Evolutionary conservation across 2,329 filamentous ascomycete species (phyloP).

Genomic region (Colletotrichum somersetense): DNA sequence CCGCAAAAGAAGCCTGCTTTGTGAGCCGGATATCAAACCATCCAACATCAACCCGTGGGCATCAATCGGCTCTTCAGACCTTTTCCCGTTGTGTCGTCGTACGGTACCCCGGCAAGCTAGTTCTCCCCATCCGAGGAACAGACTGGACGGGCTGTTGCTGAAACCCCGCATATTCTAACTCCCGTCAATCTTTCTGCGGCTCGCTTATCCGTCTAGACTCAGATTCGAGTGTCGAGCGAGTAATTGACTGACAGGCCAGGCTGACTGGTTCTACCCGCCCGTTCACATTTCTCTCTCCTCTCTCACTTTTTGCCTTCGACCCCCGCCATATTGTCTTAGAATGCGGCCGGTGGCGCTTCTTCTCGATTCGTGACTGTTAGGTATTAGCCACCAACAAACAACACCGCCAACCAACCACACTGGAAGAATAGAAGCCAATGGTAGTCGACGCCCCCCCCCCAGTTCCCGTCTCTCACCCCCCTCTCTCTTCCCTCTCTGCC

Average conservation of each 20-base stretch:
- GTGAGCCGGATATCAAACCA: not conserved
- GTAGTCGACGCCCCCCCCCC: constrained; percentile 1
- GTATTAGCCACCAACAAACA: constrained; percentile 15
- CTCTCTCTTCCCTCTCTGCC: constrained; percentile 9
- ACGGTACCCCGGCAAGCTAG: not conserved
- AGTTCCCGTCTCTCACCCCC: constrained; percentile 24
- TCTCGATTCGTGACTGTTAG: constrained; percentile 34
- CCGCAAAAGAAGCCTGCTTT: not conserved
- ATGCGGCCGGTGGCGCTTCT: constrained; percentile 29
- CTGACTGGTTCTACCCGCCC: not conserved
- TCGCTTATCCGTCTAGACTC: not conserved
- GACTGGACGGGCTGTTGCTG: constrained; percentile 14
- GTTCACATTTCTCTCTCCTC: not conserved
- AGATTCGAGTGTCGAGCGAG: not conserved
- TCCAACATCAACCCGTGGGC: not conserved
- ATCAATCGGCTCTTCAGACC: not conserved
- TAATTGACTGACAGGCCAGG: not conserved
- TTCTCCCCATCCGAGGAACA: constrained; percentile 23
- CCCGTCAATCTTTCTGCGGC: constrained; percentile 15
- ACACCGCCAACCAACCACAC: not conserved
- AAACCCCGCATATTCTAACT: constrained; percentile 31
- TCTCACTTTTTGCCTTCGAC: constrained; percentile 9
- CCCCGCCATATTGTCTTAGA: constrained; percentile 33
- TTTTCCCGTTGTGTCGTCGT: not conserved
- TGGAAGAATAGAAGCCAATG: constrained; percentile 7